Evolutionary conservation across 306 rosid genomes (phyloP).

Genomic region (Senna siamea): DNA sequence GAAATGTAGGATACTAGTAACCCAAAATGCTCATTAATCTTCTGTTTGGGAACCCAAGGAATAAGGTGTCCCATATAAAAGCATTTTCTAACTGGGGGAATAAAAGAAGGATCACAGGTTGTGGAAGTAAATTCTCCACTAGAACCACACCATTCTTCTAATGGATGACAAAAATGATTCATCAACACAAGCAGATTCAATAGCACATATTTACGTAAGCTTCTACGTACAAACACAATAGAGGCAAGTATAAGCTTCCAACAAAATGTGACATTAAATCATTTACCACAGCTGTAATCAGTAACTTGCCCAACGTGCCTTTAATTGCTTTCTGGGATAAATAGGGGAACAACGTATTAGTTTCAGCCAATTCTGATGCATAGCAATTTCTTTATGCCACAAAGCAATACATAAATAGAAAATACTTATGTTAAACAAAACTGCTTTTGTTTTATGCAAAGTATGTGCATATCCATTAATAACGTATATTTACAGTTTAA

Average conservation of each 20-base stretch:
- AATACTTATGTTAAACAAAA: conserved; percentile 6
- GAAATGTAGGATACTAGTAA: neutral
- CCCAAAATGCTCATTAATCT: neutral
- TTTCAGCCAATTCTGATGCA: conserved; percentile 22
- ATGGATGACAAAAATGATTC: too few relatives aligned
- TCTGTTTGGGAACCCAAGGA: neutral
- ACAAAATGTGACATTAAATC: conserved; percentile 32
- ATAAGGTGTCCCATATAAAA: neutral
- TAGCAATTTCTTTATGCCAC: conserved; percentile 17
- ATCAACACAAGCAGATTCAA: conserved; percentile 15
- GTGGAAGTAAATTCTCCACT: conserved; percentile 18
- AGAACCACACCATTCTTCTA: neutral
- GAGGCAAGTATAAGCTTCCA: conserved; percentile 12
- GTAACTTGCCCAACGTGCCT: conserved; percentile 57
- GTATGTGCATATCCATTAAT: neutral
- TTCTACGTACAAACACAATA: conserved; percentile 15
- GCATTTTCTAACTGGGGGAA: too few relatives aligned
- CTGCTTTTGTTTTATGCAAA: neutral
- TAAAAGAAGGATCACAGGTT: neutral
- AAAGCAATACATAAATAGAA: conserved; percentile 16
- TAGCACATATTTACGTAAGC: neutral
- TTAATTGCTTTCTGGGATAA: conserved; percentile 65
- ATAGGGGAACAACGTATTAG: conserved; percentile 23
- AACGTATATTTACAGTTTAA: neutral
- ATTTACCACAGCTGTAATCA: conserved; percentile 79